Evolutionary conservation across 192 early-diverging fungal genomes (phyloP), one percentile per base, ranked within the genome.

Genomic region (Gryganskiella cystojenkinii): DNA sequence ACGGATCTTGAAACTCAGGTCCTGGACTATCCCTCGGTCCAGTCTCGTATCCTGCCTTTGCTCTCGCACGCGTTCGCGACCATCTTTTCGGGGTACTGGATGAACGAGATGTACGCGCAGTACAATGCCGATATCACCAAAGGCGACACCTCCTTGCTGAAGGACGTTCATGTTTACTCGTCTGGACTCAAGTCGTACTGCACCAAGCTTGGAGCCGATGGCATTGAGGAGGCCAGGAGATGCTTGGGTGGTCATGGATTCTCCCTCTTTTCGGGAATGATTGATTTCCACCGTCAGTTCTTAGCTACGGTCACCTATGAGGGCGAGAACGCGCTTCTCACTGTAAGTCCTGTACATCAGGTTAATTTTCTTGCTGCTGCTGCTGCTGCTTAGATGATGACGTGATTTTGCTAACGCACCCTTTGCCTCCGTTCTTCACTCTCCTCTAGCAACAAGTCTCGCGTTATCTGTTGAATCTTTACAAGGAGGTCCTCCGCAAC

Each of bases 131-230:
- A 87, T 54, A 73, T 92, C 7, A 46, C 80, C 33, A 57, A 59
- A 4, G 84, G 83, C 19, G 83, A 92, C 67, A 84, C 87, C 51
- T 80, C 68, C 10, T 72, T 85, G 64, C 73, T 92, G 22, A 87
- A 90, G 56, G 90, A 91, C 56, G 72, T 92, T 0, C 92, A 93
- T 63, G 89, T 88, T 20, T 89, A 85, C 42, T 84, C 88, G 0
- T 90, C 88, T 8, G 88, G 87, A 20, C 85, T 96, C 61, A 96
- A 96, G 84, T 91, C 92, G 28, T 93, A 94, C 63, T 92, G 91
- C 75, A 94, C 94, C 0, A 70, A 81, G 47, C 60, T 81, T 20
- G 71, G 37, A 33, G 61, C 63, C 0, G 80, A 75, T 46, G 62
- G 63, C 0, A 75, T 81, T 40, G 71, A 81, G 28, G 71, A 81